Base-by-base conservation (phyloP, 1,284 basidiomycete species). In the Vanrija humicola region DNA sequence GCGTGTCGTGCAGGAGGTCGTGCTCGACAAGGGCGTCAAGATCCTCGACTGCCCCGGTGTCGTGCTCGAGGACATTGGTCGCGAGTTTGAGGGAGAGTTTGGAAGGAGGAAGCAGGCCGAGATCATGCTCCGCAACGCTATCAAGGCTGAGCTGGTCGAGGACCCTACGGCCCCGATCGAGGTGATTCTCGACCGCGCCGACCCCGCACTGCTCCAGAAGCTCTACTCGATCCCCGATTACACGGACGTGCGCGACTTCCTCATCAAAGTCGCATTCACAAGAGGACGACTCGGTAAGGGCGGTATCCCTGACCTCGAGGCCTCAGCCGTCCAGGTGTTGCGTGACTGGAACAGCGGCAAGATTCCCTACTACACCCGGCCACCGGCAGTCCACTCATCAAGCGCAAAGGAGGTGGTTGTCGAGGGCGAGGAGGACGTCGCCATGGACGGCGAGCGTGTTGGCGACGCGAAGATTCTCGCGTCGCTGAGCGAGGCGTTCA, bases 1-100 rank as follows among this genome's bases (percentile, higher is more conserved):
- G 6, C 91, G 91, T 62, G 89, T 92, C 38, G 81, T 97, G n/a
- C 95, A 98, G 75, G 89, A 89, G 16, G 80, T 98, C 3, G 89
- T 91, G 65, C 82, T 98, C 2, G 94, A 98, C 75, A 89, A 94
- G 51, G 90, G 91, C 1, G 83, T 98, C 64, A 85, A 88, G 52
- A 87, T 98, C 26, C 82, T 98, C 14, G 96, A 98, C 77, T 97
- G 93, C 48, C 95, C 96, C 0, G 95, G 95, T 60, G 93, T 98
- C 28, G 89, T 98, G 15, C 63, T 72, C 60, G 74, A 92, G 62
- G 89, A 78, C 55, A 67, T 77, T 38, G 65, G 67, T 5, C 88
- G 59, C 82, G 86, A 59, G 78, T 82, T 46, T 78, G 81, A 55
- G 68, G 78, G 51, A 69, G 78, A 59, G 74, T 82, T 64, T 77